These are phyloP conservation scores for Vigna radiata DNA, from an alignment of 306 rosid species.

Conservation along the genomic window DNA sequence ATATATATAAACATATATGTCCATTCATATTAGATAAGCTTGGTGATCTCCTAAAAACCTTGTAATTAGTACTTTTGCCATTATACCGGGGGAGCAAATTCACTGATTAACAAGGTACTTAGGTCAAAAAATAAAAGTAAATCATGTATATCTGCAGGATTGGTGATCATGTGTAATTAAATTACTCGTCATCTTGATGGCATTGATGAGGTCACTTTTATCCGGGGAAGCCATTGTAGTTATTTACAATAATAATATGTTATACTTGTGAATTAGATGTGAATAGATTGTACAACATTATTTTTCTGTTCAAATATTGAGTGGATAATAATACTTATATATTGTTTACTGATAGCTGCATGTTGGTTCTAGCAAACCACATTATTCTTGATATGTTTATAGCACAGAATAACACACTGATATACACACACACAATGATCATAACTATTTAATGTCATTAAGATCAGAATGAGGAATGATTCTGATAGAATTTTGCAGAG, in stretches of 20 bases:
- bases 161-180: conserved; percentile 41
- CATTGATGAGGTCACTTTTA: conserved; percentile 36
- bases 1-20: no score
- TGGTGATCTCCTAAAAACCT: conserved; percentile 6
- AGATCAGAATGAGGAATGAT: conserved; percentile 20
- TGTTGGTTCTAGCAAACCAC: not conserved
- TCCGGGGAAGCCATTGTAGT: conserved; percentile 24
- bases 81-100: conserved; percentile 21
- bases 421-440: no score
- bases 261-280: conserved; percentile 38
- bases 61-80: conserved; percentile 39
- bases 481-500: conserved; percentile 2
- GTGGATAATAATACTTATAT: conserved; percentile 8
- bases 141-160: conserved; percentile 40
- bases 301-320: conserved; percentile 18
- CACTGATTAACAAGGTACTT: conserved; percentile 24
- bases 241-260: conserved; percentile 21
- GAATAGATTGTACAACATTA: conserved; percentile 29
- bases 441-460: not conserved
- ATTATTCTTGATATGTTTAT: no score
- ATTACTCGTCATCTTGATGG: conserved; percentile 36
- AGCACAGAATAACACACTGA: no score
- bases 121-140: conserved; percentile 53
- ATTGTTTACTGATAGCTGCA: not conserved
- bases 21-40: not conserved